Percentiles rank a stretch among this genome's conserved stretches.
Evolutionary conservation across 202 grass and related monocot genomes (phyloP).

Genomic region (Elaeis oleifera): DNA sequence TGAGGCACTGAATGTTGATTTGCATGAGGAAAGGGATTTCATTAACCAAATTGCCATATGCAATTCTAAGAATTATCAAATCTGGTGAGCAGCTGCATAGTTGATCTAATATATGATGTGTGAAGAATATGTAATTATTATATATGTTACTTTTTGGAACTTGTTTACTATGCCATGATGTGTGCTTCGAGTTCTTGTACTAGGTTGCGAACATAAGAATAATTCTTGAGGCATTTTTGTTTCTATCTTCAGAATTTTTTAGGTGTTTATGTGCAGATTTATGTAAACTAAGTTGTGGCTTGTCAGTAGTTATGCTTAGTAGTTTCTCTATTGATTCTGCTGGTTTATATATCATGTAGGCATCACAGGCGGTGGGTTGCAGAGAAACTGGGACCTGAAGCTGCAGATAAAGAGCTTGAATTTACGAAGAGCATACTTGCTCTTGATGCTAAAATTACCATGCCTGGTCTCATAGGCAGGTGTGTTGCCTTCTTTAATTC

Average conservation of each 20-base stretch:
- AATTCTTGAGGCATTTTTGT: no score
- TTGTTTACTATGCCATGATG: no score
- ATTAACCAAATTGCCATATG: constrained; percentile 48
- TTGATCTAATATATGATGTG: constrained; percentile 1
- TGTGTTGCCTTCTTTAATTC: constrained; percentile 16
- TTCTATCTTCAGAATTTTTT: no score
- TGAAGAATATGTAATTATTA: not conserved
- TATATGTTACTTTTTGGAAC: no score
- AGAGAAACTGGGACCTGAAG: constrained; percentile 74
- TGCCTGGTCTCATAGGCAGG: constrained; percentile 98
- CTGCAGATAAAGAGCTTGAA: constrained; percentile 60
- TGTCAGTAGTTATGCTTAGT: not conserved
- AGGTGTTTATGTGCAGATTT: no score
- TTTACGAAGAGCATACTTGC: constrained; percentile 63
- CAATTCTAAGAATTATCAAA: constrained; percentile 92
- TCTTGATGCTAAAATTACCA: constrained; percentile 90
- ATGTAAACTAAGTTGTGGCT: no score
- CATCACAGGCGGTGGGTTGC: constrained; percentile 96
- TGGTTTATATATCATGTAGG: constrained; percentile 26
- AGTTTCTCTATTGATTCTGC: constrained; percentile 7
- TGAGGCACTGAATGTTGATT: constrained; percentile 55
- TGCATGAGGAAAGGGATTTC: constrained; percentile 62
- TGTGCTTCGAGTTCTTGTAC: no score
- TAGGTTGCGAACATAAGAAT: no score
- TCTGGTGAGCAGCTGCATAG: constrained; percentile 49